Conservation (phyloP, 2,329 filamentous ascomycete genomes). For the Xylaria digitata region DNA sequence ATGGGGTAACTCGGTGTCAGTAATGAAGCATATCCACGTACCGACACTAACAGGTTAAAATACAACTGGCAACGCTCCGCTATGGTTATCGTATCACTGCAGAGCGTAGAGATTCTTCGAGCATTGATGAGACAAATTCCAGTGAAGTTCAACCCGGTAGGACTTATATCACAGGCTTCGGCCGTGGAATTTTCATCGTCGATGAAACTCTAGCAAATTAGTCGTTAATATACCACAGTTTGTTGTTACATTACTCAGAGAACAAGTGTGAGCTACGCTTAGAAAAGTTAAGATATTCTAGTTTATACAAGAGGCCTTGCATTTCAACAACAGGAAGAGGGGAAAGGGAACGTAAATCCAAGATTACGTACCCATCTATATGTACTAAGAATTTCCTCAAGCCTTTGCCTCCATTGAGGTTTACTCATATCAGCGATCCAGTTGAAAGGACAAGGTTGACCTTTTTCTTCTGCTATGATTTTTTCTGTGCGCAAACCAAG, state of each 20-base stretch:
- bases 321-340: neutral
- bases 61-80: conserved; percentile 22
- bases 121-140: neutral
- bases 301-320: neutral
- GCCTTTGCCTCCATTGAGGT: conserved; percentile 14
- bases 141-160: neutral
- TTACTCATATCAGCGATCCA: neutral
- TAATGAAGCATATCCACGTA: neutral
- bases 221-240: neutral
- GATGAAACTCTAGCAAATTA: conserved; percentile 3
- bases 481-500: neutral
- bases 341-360: neutral
- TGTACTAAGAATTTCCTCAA: neutral
- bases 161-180: neutral
- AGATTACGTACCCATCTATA: conserved; percentile 12
- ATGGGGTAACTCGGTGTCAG: neutral
- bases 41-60: conserved; percentile 4
- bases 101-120: neutral
- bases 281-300: neutral
- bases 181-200: neutral
- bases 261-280: too few relatives aligned
- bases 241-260: too few relatives aligned
- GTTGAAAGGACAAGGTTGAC: neutral
- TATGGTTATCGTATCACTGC: neutral
- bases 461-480: neutral